phyloP scores from a whole-genome alignment of 1,284 basidiomycete genomes.

The Fomes fomentarius region DNA sequence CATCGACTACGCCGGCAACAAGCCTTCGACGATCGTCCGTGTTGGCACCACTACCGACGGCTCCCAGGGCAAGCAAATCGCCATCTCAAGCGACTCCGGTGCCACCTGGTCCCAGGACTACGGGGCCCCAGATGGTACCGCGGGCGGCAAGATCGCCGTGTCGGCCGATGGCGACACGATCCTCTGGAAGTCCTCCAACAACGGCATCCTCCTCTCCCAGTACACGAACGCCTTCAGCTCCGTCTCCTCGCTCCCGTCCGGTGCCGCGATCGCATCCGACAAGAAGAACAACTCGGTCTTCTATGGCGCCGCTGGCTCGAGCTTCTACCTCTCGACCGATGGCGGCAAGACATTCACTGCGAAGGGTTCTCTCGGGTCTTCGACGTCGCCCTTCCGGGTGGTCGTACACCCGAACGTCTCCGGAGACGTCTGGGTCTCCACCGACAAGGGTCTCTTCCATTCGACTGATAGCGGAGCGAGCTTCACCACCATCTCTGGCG shows the following conservation, averaged over 20 bases:
- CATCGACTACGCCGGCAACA: constrained; percentile 62
- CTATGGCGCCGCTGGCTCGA: constrained; percentile 55
- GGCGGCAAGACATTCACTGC: constrained; percentile 54
- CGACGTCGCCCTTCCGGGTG: constrained; percentile 52
- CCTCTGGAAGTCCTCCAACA: constrained; percentile 55
- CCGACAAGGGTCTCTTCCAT: constrained; percentile 64
- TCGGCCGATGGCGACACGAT: constrained; percentile 61
- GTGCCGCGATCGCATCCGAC: constrained; percentile 61
- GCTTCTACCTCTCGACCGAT: constrained; percentile 63
- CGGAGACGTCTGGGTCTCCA: constrained; percentile 65
- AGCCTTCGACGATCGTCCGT: constrained; percentile 55
- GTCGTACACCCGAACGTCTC: constrained; percentile 54
- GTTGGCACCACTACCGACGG: constrained; percentile 41
- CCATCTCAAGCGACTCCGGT: constrained; percentile 57
- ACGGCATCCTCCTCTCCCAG: constrained; percentile 56
- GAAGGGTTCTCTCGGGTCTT: constrained; percentile 48
- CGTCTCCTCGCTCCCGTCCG: constrained; percentile 53
- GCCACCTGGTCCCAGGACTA: constrained; percentile 55
- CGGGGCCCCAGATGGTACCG: constrained; percentile 53
- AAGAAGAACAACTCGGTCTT: constrained; percentile 59
- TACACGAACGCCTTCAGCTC: constrained; percentile 50
- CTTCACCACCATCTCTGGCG: constrained; percentile 50
- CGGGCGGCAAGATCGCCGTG: constrained; percentile 59
- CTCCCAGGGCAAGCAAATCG: constrained; percentile 54
- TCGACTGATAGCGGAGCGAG: constrained; percentile 55